Evolutionary conservation across 1,139 yeast genomes (phyloP), one percentile per base, ranked within the genome.

Genomic region (Magnusiomyces paraingens): DNA sequence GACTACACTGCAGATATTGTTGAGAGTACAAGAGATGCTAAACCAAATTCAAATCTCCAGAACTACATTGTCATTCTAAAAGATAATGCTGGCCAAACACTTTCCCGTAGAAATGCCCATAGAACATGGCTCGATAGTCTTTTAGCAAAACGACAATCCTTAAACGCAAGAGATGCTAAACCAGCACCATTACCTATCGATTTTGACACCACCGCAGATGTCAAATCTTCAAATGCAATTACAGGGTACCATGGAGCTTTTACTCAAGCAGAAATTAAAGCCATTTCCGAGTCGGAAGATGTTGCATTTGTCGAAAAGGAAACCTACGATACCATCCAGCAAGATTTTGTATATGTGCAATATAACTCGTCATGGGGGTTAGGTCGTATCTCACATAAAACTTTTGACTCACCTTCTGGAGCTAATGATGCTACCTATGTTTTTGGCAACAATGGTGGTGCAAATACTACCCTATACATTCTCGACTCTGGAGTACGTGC

Each of bases 381-480:
- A 58, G 80, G 82, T 38, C 71, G 84, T 66, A 71, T 80, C 49
- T 77, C 82, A 32, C 69, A 66, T 55, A 49, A 57, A 72, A 35
- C 50, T 2, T 42, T 38, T 12, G 47, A 49, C 12, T 45, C 47
- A 40, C 36, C 54, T 21, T 38, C 53, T n/a, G 56, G 51, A 17
- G 55, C 57, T 29, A 54, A 58, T 26, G 57, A 60, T 17, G 26
- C 44, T 6, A 45, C 48, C 8, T 78, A 77, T 68, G 72, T 76
- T 59, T 78, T 70, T 63, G 79, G 76, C 59, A 70, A 68, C 56
- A 73, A 73, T 35, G 82, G 75, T 51, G 83, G 83, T 47, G 65
- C 71, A 50, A 80, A 80, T 61, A 81, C 79, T 47, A 78, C 81
- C 29, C 71, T 82, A 14, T 80, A 80, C 61, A 74, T 80, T 54